Percentiles rank a stretch among this genome's conserved stretches.
These are phyloP conservation scores for Thalassiosira sp. DNA, from an alignment of 352 stramenopile species.

Conservation along the genomic window DNA sequence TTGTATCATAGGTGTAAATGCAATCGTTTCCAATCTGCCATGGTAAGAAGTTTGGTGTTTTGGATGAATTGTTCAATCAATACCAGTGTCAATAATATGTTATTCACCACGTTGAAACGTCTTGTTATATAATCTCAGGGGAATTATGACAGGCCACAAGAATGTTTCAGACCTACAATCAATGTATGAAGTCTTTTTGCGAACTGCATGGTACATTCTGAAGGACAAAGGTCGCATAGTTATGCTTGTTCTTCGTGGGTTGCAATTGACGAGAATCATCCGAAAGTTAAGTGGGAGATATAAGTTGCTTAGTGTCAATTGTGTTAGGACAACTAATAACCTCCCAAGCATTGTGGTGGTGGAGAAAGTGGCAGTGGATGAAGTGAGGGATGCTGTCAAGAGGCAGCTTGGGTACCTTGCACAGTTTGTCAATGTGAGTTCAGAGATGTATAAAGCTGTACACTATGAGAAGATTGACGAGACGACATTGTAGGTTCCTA, in stretches of 20 bases:
- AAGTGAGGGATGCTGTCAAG: slow-evolving; percentile 62
- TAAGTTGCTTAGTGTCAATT: slow-evolving; percentile 59
- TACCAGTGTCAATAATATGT: no score
- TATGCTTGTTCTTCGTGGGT: slow-evolving; percentile 67
- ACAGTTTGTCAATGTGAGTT: slow-evolving; percentile 69
- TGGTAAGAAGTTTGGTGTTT: slow-evolving; percentile 37
- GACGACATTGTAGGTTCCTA: slow-evolving; percentile 51
- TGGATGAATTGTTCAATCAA: not conserved
- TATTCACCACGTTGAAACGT: not conserved
- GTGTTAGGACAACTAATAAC: slow-evolving; percentile 72
- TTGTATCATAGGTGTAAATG: no score
- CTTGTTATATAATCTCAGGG: slow-evolving; percentile 14
- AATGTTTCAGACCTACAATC: slow-evolving; percentile 67
- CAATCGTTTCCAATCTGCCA: slow-evolving; percentile 69
- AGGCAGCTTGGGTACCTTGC: slow-evolving; percentile 67
- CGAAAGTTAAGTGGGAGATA: slow-evolving; percentile 69
- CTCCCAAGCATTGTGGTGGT: slow-evolving; percentile 72
- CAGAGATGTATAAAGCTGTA: slow-evolving; percentile 67
- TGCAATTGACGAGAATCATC: slow-evolving; percentile 71
- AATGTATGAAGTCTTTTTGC: slow-evolving; percentile 74
- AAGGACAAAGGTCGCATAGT: slow-evolving; percentile 65
- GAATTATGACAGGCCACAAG: slow-evolving; percentile 68
- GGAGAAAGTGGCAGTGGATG: slow-evolving; percentile 62
- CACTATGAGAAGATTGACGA: slow-evolving; percentile 73
- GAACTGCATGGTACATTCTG: slow-evolving; percentile 72